Base-by-base conservation (phyloP, 305 asterid genomes). In the Fraxinus dipetala region DNA sequence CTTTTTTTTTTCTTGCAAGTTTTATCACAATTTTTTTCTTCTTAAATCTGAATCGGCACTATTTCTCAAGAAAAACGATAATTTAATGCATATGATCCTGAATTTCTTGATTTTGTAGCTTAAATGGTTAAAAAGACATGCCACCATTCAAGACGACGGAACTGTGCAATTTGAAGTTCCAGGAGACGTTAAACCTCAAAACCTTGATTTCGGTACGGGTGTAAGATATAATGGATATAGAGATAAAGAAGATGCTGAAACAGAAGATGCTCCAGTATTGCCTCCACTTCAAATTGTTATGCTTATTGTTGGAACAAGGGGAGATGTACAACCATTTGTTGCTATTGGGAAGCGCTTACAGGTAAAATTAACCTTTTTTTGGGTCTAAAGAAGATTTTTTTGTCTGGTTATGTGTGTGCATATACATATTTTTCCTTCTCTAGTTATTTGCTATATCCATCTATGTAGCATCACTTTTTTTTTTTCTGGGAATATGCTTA, bases 301-400 rank as follows among this genome's bases (percentile, higher is more conserved):
- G 93, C 95, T 95, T 79, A 95, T 95, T 72, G 99, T 95, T 76
- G 99, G 99, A 78, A 94, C 99, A 32, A 88, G 99, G 76, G 99
- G 98, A 80, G 99, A 95, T 80, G 99, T 95, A 63, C 98, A 95
- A 80, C 99, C 99, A 69, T 94, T 95, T 89, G 85, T 94, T 75
- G 98, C 98, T 69, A 95, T 94, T 76, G 99, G 99, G 63, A 94
- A 93, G 85, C 88, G 90, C 76, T 86, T 95, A 83, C 97, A 95
- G 95, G 98, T 95, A 82, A 73, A 56, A 56, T 11, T 20, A 65
- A 4, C 75, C 6, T 65, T 28, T 69, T 28, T 5, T 5, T 5
- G 22, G 35, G 74, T 30, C 36, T 28, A 14, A 13, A 69, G 75
- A 69, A 69, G 72, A 65, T 22, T 31, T 28, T 34, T 69, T 69